These are phyloP conservation scores for Withania somnifera DNA, from an alignment of 305 asterid species.

Conservation along the genomic window DNA sequence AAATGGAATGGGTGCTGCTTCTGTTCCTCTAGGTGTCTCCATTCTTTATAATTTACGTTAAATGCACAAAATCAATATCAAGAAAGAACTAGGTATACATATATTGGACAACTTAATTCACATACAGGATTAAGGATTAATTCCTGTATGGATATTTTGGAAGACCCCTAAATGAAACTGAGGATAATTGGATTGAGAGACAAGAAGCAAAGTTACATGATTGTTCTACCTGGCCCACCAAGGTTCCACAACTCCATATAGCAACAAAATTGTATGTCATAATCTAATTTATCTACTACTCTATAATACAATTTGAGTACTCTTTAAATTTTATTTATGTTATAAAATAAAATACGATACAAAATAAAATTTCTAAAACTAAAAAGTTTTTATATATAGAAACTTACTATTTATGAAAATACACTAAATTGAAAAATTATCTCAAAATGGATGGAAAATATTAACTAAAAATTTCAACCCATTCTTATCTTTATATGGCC, in stretches of 20 bases:
- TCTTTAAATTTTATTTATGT: too few species aligned
- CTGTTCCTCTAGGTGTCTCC: slow-evolving; percentile 9
- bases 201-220: background rate
- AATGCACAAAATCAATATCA: background rate
- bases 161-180: background rate
- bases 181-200: background rate
- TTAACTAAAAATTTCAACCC: too few species aligned
- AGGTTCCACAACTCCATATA: background rate
- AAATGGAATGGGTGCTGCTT: background rate
- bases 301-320: too few species aligned
- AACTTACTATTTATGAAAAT: too few species aligned
- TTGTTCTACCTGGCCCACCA: background rate
- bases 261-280: background rate
- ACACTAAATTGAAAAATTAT: too few species aligned
- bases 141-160: background rate
- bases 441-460: too few species aligned
- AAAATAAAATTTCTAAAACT: too few species aligned
- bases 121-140: background rate
- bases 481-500: too few species aligned
- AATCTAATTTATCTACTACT: too few species aligned
- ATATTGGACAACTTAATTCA: background rate
- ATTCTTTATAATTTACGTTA: background rate
- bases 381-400: too few species aligned
- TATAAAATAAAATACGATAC: too few species aligned
- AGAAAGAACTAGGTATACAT: background rate